These are phyloP conservation scores for Aureobasidium sp. DNA, from an alignment of 2,329 filamentous ascomycete species.

Conservation along the genomic window DNA sequence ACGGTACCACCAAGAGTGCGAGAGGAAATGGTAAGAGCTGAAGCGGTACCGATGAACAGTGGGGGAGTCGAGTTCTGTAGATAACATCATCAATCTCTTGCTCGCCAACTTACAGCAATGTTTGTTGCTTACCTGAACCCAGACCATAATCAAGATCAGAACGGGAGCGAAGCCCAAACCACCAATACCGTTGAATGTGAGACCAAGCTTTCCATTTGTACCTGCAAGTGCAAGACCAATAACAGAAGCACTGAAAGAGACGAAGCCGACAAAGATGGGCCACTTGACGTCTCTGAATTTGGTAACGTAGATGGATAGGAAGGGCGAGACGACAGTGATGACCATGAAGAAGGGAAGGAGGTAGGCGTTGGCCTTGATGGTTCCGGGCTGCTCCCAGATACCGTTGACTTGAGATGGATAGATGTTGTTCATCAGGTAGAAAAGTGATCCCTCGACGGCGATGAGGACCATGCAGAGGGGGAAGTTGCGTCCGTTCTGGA, in stretches of 20 bases:
- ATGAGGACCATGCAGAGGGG: conserved; percentile 10
- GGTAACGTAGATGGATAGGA: conserved; percentile 7
- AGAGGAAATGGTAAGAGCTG: conserved; percentile 10
- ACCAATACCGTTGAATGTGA: conserved; percentile 4
- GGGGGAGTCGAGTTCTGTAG: conserved; percentile 3
- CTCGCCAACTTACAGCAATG: background rate
- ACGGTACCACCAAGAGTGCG: conserved; percentile 6
- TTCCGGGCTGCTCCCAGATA: conserved; percentile 5
- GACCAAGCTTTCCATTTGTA: background rate
- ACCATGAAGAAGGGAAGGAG: conserved; percentile 10
- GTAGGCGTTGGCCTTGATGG: conserved; percentile 5
- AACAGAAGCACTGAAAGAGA: conserved; percentile 8
- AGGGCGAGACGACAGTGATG: conserved; percentile 4
- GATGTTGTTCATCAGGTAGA: conserved; percentile 11
- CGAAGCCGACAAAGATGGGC: conserved; percentile 4
- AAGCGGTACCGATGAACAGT: conserved; percentile 10
- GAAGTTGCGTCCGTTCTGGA: conserved; percentile 12
- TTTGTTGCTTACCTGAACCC: background rate
- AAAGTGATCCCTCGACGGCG: conserved; percentile 2
- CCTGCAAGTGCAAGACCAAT: conserved; percentile 2
- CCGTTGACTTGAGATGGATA: conserved; percentile 8
- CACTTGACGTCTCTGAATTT: conserved; percentile 8
- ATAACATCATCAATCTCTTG: too few relatives aligned
- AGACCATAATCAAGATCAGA: conserved; percentile 9
- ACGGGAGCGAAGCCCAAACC: conserved; percentile 4